Conservation (phyloP, 768 basidiomycete species). For the Trametes punicea region DNA sequence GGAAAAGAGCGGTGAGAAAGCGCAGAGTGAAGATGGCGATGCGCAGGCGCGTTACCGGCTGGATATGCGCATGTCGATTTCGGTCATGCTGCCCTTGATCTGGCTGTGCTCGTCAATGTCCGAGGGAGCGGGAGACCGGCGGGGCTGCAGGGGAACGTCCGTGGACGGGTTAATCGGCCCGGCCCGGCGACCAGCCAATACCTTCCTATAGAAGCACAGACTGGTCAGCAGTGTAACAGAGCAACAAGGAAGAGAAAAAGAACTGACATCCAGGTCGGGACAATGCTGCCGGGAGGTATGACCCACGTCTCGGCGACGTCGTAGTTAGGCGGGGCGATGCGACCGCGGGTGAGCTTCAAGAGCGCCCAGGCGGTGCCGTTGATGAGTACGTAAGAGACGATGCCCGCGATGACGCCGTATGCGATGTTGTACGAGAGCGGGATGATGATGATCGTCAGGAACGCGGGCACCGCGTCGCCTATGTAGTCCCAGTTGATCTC, state of each 20-base stretch:
- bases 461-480: constrained; percentile 84
- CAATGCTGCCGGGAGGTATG: constrained; percentile 65
- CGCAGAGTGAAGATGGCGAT: neutral
- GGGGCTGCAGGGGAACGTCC: constrained; percentile 6
- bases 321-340: constrained; percentile 60
- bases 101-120: constrained; percentile 10
- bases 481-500: constrained; percentile 91
- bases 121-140: constrained; percentile 2
- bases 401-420: constrained; percentile 83
- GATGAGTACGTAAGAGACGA: constrained; percentile 65
- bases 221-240: neutral
- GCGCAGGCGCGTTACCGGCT: neutral
- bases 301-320: constrained; percentile 67
- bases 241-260: neutral
- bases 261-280: constrained; percentile 67
- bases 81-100: constrained; percentile 10
- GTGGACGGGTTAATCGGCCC: neutral
- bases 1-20: neutral
- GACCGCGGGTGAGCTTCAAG: constrained; percentile 52
- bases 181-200: neutral
- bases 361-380: constrained; percentile 66
- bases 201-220: neutral
- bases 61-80: neutral
- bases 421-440: constrained; percentile 83
- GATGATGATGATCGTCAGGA: constrained; percentile 77